Evolutionary conservation across 352 stramenopile species (phyloP).

Genomic region (Globisporangium abappressorium): DNA sequence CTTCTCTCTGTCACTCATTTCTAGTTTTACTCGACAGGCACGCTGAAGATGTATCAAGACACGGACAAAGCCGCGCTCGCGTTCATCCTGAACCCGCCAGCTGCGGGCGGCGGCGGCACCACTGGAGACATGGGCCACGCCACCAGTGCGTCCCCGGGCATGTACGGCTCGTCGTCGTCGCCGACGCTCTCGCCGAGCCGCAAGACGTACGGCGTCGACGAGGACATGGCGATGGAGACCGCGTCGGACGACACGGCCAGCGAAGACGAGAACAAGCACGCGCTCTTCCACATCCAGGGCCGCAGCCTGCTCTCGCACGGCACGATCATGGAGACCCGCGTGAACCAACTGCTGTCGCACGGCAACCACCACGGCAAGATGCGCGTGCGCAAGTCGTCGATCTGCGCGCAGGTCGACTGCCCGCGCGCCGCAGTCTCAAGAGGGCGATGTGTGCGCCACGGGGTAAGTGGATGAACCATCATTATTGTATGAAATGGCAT

Average conservation of each 20-base stretch:
- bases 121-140: neutral
- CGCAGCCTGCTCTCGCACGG: conserved; percentile 50
- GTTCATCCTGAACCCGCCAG: conserved; percentile 71
- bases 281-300: conserved; percentile 41
- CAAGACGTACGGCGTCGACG: conserved; percentile 30
- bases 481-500: neutral
- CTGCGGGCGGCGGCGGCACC: conserved; percentile 12
- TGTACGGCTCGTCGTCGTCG: conserved; percentile 19
- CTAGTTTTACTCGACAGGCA: conserved; percentile 29
- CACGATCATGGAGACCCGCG: conserved; percentile 51
- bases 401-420: conserved; percentile 56
- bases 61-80: conserved; percentile 56
- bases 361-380: conserved; percentile 72
- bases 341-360: conserved; percentile 48
- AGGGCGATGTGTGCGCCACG: conserved; percentile 53
- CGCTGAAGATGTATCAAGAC: conserved; percentile 33
- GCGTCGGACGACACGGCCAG: conserved; percentile 26
- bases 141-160: conserved; percentile 8
- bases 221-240: conserved; percentile 23
- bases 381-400: conserved; percentile 57
- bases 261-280: conserved; percentile 39
- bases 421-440: conserved; percentile 46
- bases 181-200: conserved; percentile 45
- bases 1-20: conserved; percentile 14
- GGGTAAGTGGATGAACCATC: conserved; percentile 14